A percentile compares a stretch with the other conserved stretches of the same genome.
Conservation (phyloP, 495 filamentous ascomycete species). For the Extremus antarcticus region DNA sequence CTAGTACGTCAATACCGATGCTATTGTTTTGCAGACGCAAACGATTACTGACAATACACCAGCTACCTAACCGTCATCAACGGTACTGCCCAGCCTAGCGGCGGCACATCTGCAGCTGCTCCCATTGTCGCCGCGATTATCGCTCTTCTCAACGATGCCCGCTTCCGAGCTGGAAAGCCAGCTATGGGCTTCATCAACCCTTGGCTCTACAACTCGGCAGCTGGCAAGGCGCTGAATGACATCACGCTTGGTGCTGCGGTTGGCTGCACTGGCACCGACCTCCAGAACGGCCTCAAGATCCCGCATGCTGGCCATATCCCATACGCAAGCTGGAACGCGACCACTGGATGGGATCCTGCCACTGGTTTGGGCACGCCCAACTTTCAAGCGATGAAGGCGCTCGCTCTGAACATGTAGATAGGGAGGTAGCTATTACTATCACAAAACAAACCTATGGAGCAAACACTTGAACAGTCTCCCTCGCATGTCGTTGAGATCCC, state of each 20-base stretch:
- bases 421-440: too few relatives aligned
- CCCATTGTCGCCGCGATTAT: conserved; percentile 55
- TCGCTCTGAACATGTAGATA: neutral
- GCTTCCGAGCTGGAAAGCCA: conserved; percentile 42
- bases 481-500: too few relatives aligned
- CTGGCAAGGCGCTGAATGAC: conserved; percentile 18
- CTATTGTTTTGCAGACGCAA: neutral
- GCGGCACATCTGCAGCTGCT: conserved; percentile 56
- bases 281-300: conserved; percentile 6
- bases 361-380: conserved; percentile 6
- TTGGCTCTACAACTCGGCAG: conserved; percentile 24
- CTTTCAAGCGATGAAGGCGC: conserved; percentile 1
- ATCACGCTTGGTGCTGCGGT: conserved; percentile 2
- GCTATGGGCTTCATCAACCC: conserved; percentile 61
- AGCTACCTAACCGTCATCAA: conserved; percentile 39
- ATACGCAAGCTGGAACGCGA: conserved; percentile 9
- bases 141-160: conserved; percentile 56
- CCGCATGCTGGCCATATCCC: conserved; percentile 7
- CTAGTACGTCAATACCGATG: conserved; percentile 7
- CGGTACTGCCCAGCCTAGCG: conserved; percentile 39
- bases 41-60: conserved; percentile 2
- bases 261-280: conserved; percentile 9
- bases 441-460: too few relatives aligned
- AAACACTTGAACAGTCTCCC: too few relatives aligned
- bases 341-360: conserved; percentile 7